phyloP scores from a whole-genome alignment of 1,139 yeast species.

The Saccharomyces hybrid region DNA sequence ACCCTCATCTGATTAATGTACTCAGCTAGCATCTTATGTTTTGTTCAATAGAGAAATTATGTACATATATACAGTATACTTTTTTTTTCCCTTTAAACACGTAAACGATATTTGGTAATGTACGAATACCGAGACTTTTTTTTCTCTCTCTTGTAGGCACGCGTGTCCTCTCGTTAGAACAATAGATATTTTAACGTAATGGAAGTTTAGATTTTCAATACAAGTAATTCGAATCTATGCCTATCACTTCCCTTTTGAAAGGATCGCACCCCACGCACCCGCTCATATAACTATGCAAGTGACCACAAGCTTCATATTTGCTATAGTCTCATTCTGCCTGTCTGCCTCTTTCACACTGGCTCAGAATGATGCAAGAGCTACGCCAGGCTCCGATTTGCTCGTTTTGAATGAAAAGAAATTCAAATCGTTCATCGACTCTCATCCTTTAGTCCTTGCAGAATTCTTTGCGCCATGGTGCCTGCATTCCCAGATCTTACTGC shows the following conservation, averaged over 20 bases:
- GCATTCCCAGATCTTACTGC: constrained; percentile 91
- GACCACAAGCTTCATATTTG: not conserved
- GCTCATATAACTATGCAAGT: not conserved
- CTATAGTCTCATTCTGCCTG: constrained; percentile 27
- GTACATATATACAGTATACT: not conserved
- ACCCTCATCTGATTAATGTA: not conserved
- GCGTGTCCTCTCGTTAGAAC: not conserved
- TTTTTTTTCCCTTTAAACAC: not conserved
- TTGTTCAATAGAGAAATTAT: not conserved
- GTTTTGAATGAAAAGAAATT: constrained; percentile 51
- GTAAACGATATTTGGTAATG: not conserved
- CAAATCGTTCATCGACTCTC: constrained; percentile 54
- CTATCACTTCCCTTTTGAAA: not conserved
- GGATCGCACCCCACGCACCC: not conserved
- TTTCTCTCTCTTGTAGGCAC: not conserved
- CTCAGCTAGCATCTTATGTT: not conserved
- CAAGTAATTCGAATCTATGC: not conserved
- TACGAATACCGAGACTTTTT: not conserved
- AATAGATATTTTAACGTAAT: not conserved
- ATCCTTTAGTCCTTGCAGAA: constrained; percentile 83
- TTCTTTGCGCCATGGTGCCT: constrained; percentile 99
- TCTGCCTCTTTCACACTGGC: constrained; percentile 18
- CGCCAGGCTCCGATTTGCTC: constrained; percentile 21
- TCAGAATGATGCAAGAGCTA: constrained; percentile 73
- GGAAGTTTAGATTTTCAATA: not conserved